phyloP scores from a whole-genome alignment of 257 asterid species.

The Solanum okadae region DNA sequence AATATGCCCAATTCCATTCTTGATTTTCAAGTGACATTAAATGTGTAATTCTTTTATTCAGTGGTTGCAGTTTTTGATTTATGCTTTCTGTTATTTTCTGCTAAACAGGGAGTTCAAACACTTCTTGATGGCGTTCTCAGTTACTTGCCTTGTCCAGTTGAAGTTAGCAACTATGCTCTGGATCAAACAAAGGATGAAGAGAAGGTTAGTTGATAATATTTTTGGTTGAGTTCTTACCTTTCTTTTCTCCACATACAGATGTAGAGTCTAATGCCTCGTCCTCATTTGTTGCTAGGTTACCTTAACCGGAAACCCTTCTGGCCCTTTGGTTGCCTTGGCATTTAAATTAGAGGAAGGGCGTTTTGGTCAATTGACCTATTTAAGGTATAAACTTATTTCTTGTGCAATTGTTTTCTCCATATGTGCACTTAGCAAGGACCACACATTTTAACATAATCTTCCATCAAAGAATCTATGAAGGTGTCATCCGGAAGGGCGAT shows the following conservation, averaged over 20 bases:
- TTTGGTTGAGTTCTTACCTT: conserved; percentile 3
- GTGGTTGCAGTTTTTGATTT: neutral
- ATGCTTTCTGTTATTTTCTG: conserved; percentile 16
- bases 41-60: neutral
- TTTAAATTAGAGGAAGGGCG: conserved; percentile 95
- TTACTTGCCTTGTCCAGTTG: conserved; percentile 87
- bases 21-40: neutral
- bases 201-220: conserved; percentile 37
- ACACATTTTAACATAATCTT: neutral
- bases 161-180: conserved; percentile 79
- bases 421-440: neutral
- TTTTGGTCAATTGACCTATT: conserved; percentile 89
- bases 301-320: conserved; percentile 78
- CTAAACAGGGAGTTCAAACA: conserved; percentile 80
- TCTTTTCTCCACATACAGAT: neutral
- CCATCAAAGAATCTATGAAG: conserved; percentile 81
- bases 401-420: neutral
- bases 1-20: neutral
- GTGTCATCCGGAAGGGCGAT: conserved; percentile 91
- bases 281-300: conserved; percentile 42
- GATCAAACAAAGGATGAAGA: conserved; percentile 91
- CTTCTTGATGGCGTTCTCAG: conserved; percentile 93
- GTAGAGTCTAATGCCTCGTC: neutral
- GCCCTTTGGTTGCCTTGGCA: conserved; percentile 95
- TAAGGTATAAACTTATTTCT: conserved; percentile 45